A percentile compares a stretch with the other conserved stretches of the same genome.
Conservation (phyloP, 2,329 filamentous ascomycete genomes). For the Annulohypoxylon truncatum region DNA sequence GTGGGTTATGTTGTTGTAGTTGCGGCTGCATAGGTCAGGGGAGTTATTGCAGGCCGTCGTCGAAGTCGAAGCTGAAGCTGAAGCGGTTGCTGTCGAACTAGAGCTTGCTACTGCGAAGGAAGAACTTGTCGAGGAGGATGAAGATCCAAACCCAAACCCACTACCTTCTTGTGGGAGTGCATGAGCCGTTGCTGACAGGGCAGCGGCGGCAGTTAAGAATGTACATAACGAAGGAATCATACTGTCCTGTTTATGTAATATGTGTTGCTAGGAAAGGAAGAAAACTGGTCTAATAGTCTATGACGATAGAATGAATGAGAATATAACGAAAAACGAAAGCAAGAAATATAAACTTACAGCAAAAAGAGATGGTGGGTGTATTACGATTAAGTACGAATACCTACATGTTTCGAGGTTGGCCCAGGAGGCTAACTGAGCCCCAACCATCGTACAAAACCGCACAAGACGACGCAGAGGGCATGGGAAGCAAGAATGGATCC, state of each 20-base stretch:
- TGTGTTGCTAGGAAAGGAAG: slow-evolving; percentile 1
- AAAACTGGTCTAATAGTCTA: slow-evolving; percentile 13
- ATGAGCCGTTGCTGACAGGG: slow-evolving; percentile 40
- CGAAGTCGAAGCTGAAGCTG: slow-evolving; percentile 48
- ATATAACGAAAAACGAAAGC: slow-evolving; percentile 24
- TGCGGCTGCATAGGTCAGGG: slow-evolving; percentile 74
- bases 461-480: slow-evolving; percentile 11
- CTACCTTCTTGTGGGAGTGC: slow-evolving; percentile 39
- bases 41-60: slow-evolving; percentile 81
- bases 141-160: slow-evolving; percentile 17
- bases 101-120: slow-evolving; percentile 40
- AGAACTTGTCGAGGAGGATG: slow-evolving; percentile 16
- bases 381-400: slow-evolving; percentile 25
- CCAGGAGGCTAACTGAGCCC: slow-evolving; percentile 11
- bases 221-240: slow-evolving; percentile 48
- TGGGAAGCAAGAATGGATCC: slow-evolving; percentile 5
- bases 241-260: slow-evolving; percentile 20
- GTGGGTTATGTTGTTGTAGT: slow-evolving; percentile 81
- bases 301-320: slow-evolving; percentile 14
- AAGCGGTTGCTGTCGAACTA: slow-evolving; percentile 32
- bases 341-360: slow-evolving; percentile 25
- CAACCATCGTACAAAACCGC: slow-evolving; percentile 1
- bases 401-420: slow-evolving; percentile 21
- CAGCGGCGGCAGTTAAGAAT: slow-evolving; percentile 43
- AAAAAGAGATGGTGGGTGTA: slow-evolving; percentile 14